Evolutionary conservation across 495 filamentous ascomycete species (phyloP), one percentile per base, ranked within the genome.

Genomic region (Pyrenula aspistea): DNA sequence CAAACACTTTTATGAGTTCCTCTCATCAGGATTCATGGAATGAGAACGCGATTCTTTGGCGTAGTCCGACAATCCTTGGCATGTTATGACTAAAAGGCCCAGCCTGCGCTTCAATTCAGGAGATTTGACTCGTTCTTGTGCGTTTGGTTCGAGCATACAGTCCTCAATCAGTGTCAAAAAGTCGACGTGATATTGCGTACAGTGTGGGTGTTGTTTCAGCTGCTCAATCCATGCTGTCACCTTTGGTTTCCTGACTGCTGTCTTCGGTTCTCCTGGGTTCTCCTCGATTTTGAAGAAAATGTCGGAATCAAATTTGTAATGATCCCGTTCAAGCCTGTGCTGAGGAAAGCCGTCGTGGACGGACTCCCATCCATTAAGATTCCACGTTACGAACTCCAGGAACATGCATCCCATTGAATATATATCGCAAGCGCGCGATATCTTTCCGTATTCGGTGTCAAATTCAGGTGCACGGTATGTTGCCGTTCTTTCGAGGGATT

Each of bases 361-460:
- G 1, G 11, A 2, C 1, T 12, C 12, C 15, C 2, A 58, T 12
- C 23, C 55, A 19, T 55, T 15, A 42, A 42, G 31, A 42, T 42
- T 31, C 60, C 60, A 67, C 0, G 58, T 57, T n/a, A 61, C 49
- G 24, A 64, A 55, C 57, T 78, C 76, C 2, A 78, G 67, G 54
- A 64, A 76, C 11, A 79, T 70, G 54, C 74, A 76, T 12, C 76
- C 76, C 2, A 79, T 66, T 0, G 70, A 70, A 65, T 73, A 79
- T 1, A 77, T 63, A 60, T 79, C 76, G 11, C 70, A 73, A 10
- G 67, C 65, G n/a, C 67, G 64, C 24, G 72, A 71, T 1, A 73
- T 68, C n/a, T 52, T 49, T 1, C 61, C 61, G 54, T 71, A 60
- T 20, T 63, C 55, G n/a, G 63, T 63, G 2, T 68, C 68, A 42